Evolutionary conservation across 2,329 filamentous ascomycete species (phyloP).

Genomic region (Podosphaera fusca): DNA sequence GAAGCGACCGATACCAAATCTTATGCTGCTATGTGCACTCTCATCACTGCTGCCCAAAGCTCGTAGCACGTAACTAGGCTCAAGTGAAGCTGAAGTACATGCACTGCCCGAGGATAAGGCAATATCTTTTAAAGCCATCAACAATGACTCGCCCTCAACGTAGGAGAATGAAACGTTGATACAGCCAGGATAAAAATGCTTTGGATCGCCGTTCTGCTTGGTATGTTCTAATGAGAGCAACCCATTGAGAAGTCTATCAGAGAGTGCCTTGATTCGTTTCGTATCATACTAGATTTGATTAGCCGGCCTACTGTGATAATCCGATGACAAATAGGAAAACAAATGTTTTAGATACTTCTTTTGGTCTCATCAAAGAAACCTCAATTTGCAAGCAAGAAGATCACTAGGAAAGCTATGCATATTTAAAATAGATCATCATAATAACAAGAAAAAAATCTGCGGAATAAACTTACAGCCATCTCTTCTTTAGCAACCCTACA

Average conservation of each 20-base stretch:
- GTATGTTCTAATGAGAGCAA: slow-evolving; percentile 84
- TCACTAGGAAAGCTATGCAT: slow-evolving; percentile 83
- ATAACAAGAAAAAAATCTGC: slow-evolving; percentile 4
- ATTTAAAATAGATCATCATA: slow-evolving; percentile 54
- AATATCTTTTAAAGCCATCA: slow-evolving; percentile 98
- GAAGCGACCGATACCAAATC: slow-evolving; percentile 92
- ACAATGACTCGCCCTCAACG: slow-evolving; percentile 86
- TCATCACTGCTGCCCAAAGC: slow-evolving; percentile 92
- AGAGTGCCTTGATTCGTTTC: slow-evolving; percentile 61
- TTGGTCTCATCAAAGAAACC: slow-evolving; percentile 16
- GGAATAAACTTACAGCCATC: slow-evolving; percentile 46
- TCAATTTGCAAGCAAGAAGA: slow-evolving; percentile 19
- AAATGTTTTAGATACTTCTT: slow-evolving; percentile 14
- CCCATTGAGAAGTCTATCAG: slow-evolving; percentile 60
- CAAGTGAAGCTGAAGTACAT: slow-evolving; percentile 87
- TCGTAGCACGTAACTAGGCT: slow-evolving; percentile 87
- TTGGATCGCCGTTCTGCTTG: slow-evolving; percentile 62
- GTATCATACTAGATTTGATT: slow-evolving; percentile 52
- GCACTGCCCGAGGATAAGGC: slow-evolving; percentile 89
- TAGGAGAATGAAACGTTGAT: slow-evolving; percentile 98
- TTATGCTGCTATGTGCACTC: slow-evolving; percentile 90
- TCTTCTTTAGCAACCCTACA: slow-evolving; percentile 81
- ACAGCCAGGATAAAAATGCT: slow-evolving; percentile 79
- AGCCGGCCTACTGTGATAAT: slow-evolving; percentile 5
- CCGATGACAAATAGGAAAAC: slow-evolving; percentile 10